Percentiles rank a stretch among this genome's conserved stretches.
phyloP scores from a whole-genome alignment of 2,329 filamentous ascomycete genomes.

The Fusarium palustre region DNA sequence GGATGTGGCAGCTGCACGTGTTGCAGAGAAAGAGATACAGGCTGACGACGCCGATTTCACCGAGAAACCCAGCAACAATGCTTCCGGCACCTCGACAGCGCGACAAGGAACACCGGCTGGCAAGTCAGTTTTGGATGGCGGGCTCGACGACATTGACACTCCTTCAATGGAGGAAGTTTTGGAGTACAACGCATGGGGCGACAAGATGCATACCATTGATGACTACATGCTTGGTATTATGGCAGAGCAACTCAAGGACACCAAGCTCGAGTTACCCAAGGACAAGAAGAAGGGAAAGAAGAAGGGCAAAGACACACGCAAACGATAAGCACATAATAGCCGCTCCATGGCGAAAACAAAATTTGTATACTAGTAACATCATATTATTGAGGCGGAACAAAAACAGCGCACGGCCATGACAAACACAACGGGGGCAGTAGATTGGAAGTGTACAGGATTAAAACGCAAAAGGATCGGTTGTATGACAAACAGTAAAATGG shows the following conservation, averaged over 20 bases:
- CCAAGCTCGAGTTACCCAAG: slow-evolving; percentile 71
- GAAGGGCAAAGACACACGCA: slow-evolving; percentile 68
- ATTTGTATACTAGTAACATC: slow-evolving; percentile 31
- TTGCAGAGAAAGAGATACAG: slow-evolving; percentile 89
- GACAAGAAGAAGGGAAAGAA: slow-evolving; percentile 73
- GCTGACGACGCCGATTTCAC: slow-evolving; percentile 88
- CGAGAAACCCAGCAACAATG: slow-evolving; percentile 65
- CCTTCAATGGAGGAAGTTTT: slow-evolving; percentile 53
- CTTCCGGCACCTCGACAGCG: slow-evolving; percentile 63
- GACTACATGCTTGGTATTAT: slow-evolving; percentile 80
- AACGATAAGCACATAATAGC: slow-evolving; percentile 51
- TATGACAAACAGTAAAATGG: slow-evolving; percentile 4
- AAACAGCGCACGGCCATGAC: slow-evolving; percentile 25
- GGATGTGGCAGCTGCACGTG: slow-evolving; percentile 87
- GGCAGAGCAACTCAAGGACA: slow-evolving; percentile 69
- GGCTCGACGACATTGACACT: slow-evolving; percentile 50
- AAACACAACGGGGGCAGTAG: slow-evolving; percentile 23
- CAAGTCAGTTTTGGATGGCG: slow-evolving; percentile 51
- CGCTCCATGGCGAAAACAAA: slow-evolving; percentile 5
- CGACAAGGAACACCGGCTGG: slow-evolving; percentile 64
- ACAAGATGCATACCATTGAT: slow-evolving; percentile 72
- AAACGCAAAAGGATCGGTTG: slow-evolving; percentile 13
- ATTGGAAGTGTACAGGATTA: slow-evolving; percentile 21
- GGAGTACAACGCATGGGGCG: slow-evolving; percentile 71
- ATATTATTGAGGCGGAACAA: slow-evolving; percentile 12